These are phyloP conservation scores for Datura wrightii DNA, from an alignment of 257 asterid species.

Conservation along the genomic window DNA sequence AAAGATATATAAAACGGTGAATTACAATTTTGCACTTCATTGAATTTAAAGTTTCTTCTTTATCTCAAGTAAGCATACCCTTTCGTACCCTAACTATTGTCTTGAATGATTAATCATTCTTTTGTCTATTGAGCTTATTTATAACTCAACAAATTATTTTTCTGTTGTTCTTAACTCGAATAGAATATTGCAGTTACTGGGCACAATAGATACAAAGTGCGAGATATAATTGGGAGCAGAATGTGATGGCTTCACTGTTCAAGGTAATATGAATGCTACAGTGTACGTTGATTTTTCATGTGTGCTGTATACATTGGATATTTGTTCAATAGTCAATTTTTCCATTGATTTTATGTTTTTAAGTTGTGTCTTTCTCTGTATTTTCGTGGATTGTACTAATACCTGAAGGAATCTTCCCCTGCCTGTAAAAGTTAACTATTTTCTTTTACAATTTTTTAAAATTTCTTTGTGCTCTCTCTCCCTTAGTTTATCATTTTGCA, in stretches of 20 bases:
- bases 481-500: no score
- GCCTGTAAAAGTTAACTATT: not conserved
- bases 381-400: not conserved
- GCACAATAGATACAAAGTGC: not conserved
- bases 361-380: not conserved
- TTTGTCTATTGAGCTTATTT: constrained; percentile 22
- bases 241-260: constrained; percentile 47
- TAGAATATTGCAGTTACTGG: not conserved
- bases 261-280: constrained; percentile 39
- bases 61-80: no score
- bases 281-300: not conserved
- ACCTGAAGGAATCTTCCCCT: not conserved
- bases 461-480: no score
- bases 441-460: no score
- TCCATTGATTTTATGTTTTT: not conserved
- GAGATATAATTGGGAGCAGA: not conserved
- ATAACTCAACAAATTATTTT: not conserved
- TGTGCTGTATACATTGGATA: not conserved
- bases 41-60: no score
- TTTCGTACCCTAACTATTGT: not conserved
- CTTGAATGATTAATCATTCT: not conserved
- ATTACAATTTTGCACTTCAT: no score
- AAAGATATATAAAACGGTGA: no score
- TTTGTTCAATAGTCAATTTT: not conserved
- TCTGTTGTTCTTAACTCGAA: not conserved